A percentile compares a stretch with the other conserved stretches of the same genome.
Conservation (phyloP, 2,329 filamentous ascomycete species). For the Xylaria sp. region DNA sequence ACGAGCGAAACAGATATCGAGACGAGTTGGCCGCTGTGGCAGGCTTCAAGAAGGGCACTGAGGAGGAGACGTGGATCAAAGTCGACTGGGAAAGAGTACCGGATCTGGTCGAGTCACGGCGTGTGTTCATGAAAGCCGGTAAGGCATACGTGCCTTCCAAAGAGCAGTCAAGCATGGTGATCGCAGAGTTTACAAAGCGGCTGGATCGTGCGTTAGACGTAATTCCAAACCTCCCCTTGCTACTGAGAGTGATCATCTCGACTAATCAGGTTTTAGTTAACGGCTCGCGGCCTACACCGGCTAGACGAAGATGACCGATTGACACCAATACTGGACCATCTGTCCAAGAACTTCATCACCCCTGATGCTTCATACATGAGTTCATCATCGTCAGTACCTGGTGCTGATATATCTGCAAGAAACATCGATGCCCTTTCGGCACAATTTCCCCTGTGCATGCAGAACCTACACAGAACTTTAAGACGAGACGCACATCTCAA, state of each 20-base stretch:
- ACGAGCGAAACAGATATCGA: slow-evolving; percentile 76
- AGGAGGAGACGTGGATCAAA: slow-evolving; percentile 94
- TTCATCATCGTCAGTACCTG: slow-evolving; percentile 71
- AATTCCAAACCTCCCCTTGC: slow-evolving; percentile 45
- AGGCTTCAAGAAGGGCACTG: slow-evolving; percentile 57
- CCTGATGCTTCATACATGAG: slow-evolving; percentile 85
- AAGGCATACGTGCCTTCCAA: slow-evolving; percentile 91
- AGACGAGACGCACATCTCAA: slow-evolving; percentile 91
- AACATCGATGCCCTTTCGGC: slow-evolving; percentile 83
- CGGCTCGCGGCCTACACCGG: slow-evolving; percentile 87
- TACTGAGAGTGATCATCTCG: slow-evolving; percentile 12
- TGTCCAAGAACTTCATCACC: slow-evolving; percentile 96
- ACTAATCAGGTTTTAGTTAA: slow-evolving; percentile 66
- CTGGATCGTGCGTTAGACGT: slow-evolving; percentile 88
- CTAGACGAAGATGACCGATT: slow-evolving; percentile 97
- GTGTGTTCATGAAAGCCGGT: slow-evolving; percentile 80
- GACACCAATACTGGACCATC: slow-evolving; percentile 73
- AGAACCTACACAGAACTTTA: slow-evolving; percentile 85
- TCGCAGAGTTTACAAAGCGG: slow-evolving; percentile 83
- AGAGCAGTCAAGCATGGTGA: slow-evolving; percentile 89
- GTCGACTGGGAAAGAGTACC: slow-evolving; percentile 95
- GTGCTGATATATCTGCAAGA: slow-evolving; percentile 79
- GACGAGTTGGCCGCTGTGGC: slow-evolving; percentile 68
- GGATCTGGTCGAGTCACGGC: slow-evolving; percentile 83
- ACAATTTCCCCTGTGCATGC: slow-evolving; percentile 94